These are phyloP conservation scores for Talaromyces borbonicus DNA, from an alignment of 495 filamentous ascomycete species.

Conservation along the genomic window DNA sequence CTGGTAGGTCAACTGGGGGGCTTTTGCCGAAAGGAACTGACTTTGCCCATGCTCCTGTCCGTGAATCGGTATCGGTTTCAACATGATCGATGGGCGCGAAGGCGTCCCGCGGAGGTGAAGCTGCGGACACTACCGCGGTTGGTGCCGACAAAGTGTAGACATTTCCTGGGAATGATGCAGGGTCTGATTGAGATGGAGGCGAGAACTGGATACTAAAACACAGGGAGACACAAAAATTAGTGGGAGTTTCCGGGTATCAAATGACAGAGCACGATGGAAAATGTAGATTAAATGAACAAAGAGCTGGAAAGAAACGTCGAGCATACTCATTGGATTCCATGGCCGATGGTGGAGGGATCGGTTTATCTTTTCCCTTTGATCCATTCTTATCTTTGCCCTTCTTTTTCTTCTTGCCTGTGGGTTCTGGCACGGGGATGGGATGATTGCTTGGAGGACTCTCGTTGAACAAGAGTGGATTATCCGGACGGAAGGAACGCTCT, in stretches of 20 bases:
- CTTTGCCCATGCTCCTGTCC: constrained; percentile 40
- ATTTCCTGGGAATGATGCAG: constrained; percentile 27
- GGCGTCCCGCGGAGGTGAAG: constrained; percentile 35
- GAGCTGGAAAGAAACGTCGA: not conserved
- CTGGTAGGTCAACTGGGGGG: constrained; percentile 34
- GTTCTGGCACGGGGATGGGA: constrained; percentile 22
- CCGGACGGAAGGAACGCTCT: constrained; percentile 36
- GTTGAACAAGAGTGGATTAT: constrained; percentile 32
- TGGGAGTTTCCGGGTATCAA: not conserved
- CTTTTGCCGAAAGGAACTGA: constrained; percentile 41
- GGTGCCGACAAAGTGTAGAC: constrained; percentile 17
- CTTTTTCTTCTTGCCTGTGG: constrained; percentile 35
- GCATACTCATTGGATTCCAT: constrained; percentile 33
- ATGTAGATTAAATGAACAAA: constrained; percentile 1
- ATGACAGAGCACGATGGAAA: not conserved
- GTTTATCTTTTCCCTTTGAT: constrained; percentile 29
- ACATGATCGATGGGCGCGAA: constrained; percentile 24
- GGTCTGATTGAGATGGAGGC: constrained; percentile 23
- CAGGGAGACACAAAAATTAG: constrained; percentile 5
- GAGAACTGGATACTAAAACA: constrained; percentile 20
- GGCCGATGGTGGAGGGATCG: constrained; percentile 24
- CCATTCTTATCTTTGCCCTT: constrained; percentile 30
- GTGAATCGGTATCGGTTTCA: constrained; percentile 26
- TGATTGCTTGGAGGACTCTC: constrained; percentile 22
- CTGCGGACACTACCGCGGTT: constrained; percentile 31